Base-by-base conservation (phyloP, 805 yeast species). In the Candida berthetii region DNA sequence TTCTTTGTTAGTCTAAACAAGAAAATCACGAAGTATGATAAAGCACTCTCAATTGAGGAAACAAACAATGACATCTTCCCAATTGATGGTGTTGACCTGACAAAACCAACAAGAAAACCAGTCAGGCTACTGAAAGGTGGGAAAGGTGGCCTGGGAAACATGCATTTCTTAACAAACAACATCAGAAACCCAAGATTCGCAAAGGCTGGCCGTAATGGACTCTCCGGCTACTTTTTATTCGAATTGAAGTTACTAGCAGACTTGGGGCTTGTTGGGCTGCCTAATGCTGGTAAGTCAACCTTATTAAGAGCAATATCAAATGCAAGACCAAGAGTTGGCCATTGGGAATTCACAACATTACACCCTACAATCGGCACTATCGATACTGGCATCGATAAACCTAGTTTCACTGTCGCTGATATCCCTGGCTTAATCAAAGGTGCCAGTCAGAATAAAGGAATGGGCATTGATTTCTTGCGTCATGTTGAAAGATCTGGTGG, bases 221-320 rank as follows among this genome's bases (percentile, higher is more conserved):
- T 88, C 3, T 80, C 78, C 31, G 74, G 76, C 16, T 67, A 70
- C 42, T 88, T 93, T 47, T 62, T 87, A 42, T 76, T 93, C 48
- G 99, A 93, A 62, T 66, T 93, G 48, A 89, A 88, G 57, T 69
- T 89, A 31, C 71, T 93, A 42, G 99, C 99, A 0, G 98, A 93
- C 61, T 65, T 91, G 43, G 99, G 98, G 0, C 66, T 93, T 6
- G 96, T 93, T 18, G 99, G 99, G 0, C 68, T 93, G 16, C 99
- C 99, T 1, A 93, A 93, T 61, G 96, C 98, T 3, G 99, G 99
- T 1, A 93, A 93, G 58, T 87, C 96, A 3, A 88, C 97, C 0
- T 69, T 93, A 25, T 64, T 93, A 36, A 68, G 95, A 42, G 89
- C 95, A 9, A 87, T 93, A 14, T 86, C 96, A 0, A 78, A 80